Conservation (phyloP, 305 asterid species). For the Salvia sclarea region DNA sequence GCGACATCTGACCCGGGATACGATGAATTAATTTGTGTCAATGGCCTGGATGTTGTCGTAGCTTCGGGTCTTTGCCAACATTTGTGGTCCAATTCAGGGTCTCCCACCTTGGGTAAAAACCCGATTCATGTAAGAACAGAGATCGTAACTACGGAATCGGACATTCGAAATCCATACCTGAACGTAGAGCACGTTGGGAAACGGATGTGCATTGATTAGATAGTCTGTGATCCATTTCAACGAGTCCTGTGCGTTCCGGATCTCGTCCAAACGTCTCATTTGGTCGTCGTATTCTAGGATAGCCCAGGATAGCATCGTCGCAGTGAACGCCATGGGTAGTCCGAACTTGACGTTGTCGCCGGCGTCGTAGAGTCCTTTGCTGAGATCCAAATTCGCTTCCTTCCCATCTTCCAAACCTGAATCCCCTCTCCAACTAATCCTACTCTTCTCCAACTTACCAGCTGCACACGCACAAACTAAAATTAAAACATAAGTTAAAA, state of each 20-base stretch:
- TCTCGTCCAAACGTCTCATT: conserved; percentile 44
- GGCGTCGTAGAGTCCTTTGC: conserved; percentile 68
- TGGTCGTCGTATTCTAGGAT: conserved; percentile 53
- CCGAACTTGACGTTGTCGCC: conserved; percentile 70
- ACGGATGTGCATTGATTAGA: conserved; percentile 69
- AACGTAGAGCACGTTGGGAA: conserved; percentile 50
- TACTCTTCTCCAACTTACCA: conserved; percentile 57
- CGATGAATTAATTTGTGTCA: conserved; percentile 50
- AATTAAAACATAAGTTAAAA: not conserved
- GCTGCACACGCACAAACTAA: conserved; percentile 38
- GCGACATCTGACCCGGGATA: conserved; percentile 72
- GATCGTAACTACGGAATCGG: not conserved
- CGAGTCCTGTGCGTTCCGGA: conserved; percentile 48
- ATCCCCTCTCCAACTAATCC: conserved; percentile 71
- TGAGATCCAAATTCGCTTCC: conserved; percentile 53
- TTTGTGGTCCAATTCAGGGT: conserved; percentile 59
- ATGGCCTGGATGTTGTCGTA: conserved; percentile 44
- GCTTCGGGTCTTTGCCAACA: conserved; percentile 77
- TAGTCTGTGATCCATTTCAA: conserved; percentile 67
- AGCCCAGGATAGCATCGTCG: conserved; percentile 67
- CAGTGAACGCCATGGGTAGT: conserved; percentile 80
- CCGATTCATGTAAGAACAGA: not conserved
- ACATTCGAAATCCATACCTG: conserved; percentile 43
- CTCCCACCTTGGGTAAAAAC: conserved; percentile 53
- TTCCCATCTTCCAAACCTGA: conserved; percentile 66